Conservation (phyloP, 345 rosid species). For the Linum tenue region DNA sequence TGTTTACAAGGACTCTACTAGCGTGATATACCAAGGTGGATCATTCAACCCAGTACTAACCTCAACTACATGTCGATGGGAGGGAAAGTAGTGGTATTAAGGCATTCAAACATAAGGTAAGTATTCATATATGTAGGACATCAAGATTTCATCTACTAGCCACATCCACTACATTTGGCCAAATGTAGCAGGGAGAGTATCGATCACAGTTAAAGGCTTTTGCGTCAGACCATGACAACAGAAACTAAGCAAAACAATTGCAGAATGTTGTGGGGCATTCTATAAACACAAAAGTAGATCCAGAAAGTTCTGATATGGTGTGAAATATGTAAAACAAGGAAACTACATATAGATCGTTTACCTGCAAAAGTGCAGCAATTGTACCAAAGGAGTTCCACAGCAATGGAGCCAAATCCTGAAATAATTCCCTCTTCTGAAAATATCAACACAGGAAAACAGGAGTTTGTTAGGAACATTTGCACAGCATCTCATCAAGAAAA, state of each 20-base stretch:
- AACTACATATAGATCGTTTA: slow-evolving; percentile 25
- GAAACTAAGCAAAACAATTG: not conserved
- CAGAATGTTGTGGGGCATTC: not conserved
- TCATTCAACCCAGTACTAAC: not conserved
- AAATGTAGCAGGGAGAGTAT: too few relatives aligned
- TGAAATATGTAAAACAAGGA: not conserved
- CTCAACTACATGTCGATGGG: not conserved
- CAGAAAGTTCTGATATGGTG: not conserved
- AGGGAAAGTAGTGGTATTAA: not conserved
- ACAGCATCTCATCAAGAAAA: not conserved
- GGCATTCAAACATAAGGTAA: not conserved
- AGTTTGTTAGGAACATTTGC: slow-evolving; percentile 27
- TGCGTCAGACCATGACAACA: not conserved
- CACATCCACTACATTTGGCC: not conserved
- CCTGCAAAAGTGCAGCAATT: slow-evolving; percentile 73
- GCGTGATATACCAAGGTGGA: not conserved
- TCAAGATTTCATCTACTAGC: not conserved
- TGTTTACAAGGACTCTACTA: not conserved
- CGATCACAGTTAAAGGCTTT: too few relatives aligned
- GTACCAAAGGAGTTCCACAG: slow-evolving; percentile 82
- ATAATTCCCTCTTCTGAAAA: slow-evolving; percentile 78
- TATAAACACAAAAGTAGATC: not conserved
- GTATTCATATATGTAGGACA: not conserved
- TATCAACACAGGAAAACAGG: slow-evolving; percentile 24
- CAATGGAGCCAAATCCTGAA: slow-evolving; percentile 94